A percentile compares a stretch with the other conserved stretches of the same genome.
These are phyloP conservation scores for Sporothrix variecibatus DNA, from an alignment of 2,329 filamentous ascomycete species.

Conservation along the genomic window DNA sequence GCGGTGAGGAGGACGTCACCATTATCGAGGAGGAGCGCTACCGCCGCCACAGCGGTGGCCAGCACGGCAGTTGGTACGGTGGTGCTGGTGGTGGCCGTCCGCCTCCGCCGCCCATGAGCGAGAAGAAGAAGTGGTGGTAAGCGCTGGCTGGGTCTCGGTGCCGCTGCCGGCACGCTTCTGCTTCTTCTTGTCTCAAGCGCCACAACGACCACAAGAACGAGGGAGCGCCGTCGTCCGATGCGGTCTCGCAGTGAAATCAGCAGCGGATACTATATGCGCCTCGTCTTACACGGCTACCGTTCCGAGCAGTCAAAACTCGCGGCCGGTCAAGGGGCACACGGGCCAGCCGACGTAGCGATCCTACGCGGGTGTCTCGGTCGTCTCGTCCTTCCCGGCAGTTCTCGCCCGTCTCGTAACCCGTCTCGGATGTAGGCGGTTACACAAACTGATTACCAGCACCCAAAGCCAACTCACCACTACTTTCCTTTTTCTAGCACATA, in stretches of 20 bases:
- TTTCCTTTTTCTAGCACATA: conserved; percentile 19
- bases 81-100: conserved; percentile 40
- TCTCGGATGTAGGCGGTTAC: conserved; percentile 17
- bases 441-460: too few species aligned
- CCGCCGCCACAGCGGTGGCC: conserved; percentile 53
- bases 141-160: conserved; percentile 57
- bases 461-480: not conserved
- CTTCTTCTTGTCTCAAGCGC: conserved; percentile 54
- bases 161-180: conserved; percentile 53
- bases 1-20: conserved; percentile 51
- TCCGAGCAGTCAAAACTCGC: conserved; percentile 39
- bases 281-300: conserved; percentile 53
- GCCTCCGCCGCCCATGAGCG: conserved; percentile 40
- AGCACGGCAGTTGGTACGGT: conserved; percentile 57
- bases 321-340: conserved; percentile 32
- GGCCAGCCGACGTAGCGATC: conserved; percentile 34
- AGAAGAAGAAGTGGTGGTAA: conserved; percentile 54
- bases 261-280: conserved; percentile 57
- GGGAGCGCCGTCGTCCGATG: conserved; percentile 43
- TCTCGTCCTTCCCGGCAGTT: conserved; percentile 29
- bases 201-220: conserved; percentile 51
- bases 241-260: conserved; percentile 48
- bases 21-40: conserved; percentile 60
- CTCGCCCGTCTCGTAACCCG: conserved; percentile 15
- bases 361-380: conserved; percentile 35